Percentiles rank a stretch among this genome's conserved stretches.
Evolutionary conservation across 495 filamentous ascomycete genomes (phyloP).

Genomic region (Penicillium psychrofluorescens): DNA sequence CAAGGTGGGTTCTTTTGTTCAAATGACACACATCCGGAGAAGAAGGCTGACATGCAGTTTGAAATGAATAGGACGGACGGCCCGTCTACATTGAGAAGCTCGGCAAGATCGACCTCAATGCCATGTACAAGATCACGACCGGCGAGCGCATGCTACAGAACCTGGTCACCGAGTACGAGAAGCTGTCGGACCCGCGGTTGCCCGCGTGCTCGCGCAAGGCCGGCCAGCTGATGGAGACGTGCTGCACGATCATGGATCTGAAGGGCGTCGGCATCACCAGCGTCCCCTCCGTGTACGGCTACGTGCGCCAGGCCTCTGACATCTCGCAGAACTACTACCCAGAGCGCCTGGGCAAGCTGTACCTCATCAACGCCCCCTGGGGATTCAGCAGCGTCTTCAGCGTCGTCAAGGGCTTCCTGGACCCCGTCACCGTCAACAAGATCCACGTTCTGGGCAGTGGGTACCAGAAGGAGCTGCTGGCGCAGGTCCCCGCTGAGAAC

Average conservation of each 20-base stretch:
- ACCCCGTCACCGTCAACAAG: constrained; percentile 93
- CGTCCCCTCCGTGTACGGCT: constrained; percentile 74
- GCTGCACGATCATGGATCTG: constrained; percentile 94
- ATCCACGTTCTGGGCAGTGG: constrained; percentile 80
- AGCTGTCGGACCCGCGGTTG: constrained; percentile 82
- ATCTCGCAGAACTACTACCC: constrained; percentile 99
- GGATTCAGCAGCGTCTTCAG: constrained; percentile 78
- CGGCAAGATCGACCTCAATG: constrained; percentile 82
- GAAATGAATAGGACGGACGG: constrained; percentile 67
- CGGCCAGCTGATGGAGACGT: constrained; percentile 86
- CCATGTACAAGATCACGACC: constrained; percentile 90
- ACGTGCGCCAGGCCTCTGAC: constrained; percentile 68
- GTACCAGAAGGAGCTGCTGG: constrained; percentile 77
- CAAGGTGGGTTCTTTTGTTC: constrained; percentile 52
- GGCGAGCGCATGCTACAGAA: constrained; percentile 91
- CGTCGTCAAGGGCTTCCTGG: constrained; percentile 83
- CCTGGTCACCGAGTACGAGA: constrained; percentile 95
- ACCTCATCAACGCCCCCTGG: constrained; percentile 97
- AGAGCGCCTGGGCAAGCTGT: constrained; percentile 81
- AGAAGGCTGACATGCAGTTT: too few species aligned
- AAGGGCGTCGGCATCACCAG: constrained; percentile 85
- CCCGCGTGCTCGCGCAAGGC: constrained; percentile 94
- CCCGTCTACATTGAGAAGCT: constrained; percentile 96
- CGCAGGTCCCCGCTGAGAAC: constrained; percentile 85
- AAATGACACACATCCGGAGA: too few species aligned